These are phyloP conservation scores for Hypoxylon subgilvum DNA, from an alignment of 495 filamentous ascomycete species.

Conservation along the genomic window DNA sequence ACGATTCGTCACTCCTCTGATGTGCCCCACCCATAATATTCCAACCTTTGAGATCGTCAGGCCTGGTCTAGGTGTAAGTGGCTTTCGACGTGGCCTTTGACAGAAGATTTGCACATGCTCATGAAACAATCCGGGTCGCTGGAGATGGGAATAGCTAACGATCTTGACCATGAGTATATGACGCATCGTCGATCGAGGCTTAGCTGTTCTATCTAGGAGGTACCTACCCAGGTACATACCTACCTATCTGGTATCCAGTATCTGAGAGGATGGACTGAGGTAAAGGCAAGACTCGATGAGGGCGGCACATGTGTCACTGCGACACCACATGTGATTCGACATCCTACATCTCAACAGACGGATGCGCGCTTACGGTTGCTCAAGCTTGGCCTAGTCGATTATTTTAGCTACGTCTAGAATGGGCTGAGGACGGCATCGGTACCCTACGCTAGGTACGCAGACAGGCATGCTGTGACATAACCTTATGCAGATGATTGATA, in stretches of 20 bases:
- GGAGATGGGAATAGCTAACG: conserved; percentile 2
- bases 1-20: conserved; percentile 26
- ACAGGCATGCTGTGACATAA: conserved; percentile 32
- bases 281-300: conserved; percentile 30
- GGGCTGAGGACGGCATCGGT: conserved; percentile 4
- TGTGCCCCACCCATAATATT: conserved; percentile 21
- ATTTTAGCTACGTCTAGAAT: conserved; percentile 24
- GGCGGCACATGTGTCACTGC: conserved; percentile 28
- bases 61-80: neutral
- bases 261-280: conserved; percentile 20
- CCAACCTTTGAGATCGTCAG: neutral
- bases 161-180: conserved; percentile 8
- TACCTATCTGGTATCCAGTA: no score
- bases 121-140: conserved; percentile 17
- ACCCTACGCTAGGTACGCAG: conserved; percentile 10
- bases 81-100: conserved; percentile 16
- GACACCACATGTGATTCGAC: conserved; percentile 31
- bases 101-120: neutral
- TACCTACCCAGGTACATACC: no score
- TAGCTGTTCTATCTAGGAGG: neutral
- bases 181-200: conserved; percentile 14
- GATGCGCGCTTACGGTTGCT: conserved; percentile 33
- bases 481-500: conserved; percentile 39
- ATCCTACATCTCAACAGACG: conserved; percentile 34
- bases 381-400: conserved; percentile 26